Evolutionary conservation across 331 rosid species (phyloP), one percentile per base, ranked within the genome.

Genomic region (Erythrophleum ivorense): DNA sequence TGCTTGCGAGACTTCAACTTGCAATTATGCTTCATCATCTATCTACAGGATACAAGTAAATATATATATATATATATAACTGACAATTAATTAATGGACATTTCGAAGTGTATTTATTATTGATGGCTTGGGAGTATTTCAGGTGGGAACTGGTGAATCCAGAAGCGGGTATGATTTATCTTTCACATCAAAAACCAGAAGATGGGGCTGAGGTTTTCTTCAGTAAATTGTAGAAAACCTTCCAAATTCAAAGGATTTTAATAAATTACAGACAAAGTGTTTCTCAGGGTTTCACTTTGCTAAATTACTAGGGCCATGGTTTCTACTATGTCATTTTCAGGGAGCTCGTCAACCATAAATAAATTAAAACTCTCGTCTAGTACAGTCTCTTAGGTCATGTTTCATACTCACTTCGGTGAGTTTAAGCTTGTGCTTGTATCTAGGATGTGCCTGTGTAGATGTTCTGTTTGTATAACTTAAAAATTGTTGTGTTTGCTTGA

Each of bases 11-110:
- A 72, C 15, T 75, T 5, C 90, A 87, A 78, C 82, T 87, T 4
- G 73, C 87, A 38, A 31, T 83, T 16, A 34, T 86, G 5, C 83
- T 90, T 19, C 92, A 86, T 79, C 89, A 83, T 88, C 53, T 90
- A 52, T 81, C 87, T 9, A 48, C 78, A 3, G 81, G 81, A 79
- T 88, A 84, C 73, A 83, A 85, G 90, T 62, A n/a, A n/a, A n/a
- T n/a, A 62, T 3, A 29, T 58, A 19, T 8, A 54, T 38, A 38
- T 24, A 38, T 6, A 6, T 38, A 38, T 24, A 38, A 38, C 38
- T 24, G 66, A 16, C 13, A 59, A 18, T 59, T 24, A 6, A 59
- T 24, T 29, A 4, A 12, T 29, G 40, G 41, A 62, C 1, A 33
- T 0, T 31, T 49, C 9, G 1, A 43, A 43, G 46, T 10, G 12